Conservation (phyloP, 139 green algal species). For the Prasinococcaceae sp. region DNA sequence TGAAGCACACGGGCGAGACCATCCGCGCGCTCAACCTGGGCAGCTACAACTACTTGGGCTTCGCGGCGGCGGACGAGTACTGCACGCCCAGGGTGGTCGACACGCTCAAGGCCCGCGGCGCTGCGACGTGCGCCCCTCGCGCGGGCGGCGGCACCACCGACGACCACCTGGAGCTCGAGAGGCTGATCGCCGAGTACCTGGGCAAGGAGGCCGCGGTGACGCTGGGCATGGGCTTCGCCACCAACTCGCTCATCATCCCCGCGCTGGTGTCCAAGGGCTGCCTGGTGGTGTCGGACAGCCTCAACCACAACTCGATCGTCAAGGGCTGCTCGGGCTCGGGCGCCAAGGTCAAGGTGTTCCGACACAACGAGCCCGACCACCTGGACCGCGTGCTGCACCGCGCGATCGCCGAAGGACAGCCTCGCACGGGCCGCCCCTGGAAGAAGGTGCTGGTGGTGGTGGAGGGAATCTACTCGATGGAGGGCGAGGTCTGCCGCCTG, state of each 20-base stretch:
- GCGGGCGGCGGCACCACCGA: constrained; percentile 18
- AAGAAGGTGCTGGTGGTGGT: constrained; percentile 94
- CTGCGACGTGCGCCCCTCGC: constrained; percentile 34
- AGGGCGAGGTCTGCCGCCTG: constrained; percentile 79
- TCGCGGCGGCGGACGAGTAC: constrained; percentile 77
- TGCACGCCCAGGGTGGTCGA: constrained; percentile 77
- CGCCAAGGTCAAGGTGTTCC: constrained; percentile 64
- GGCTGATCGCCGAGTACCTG: constrained; percentile 63
- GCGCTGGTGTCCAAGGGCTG: constrained; percentile 58
- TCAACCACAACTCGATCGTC: constrained; percentile 97
- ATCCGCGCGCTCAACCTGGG: constrained; percentile 80
- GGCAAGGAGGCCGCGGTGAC: constrained; percentile 74
- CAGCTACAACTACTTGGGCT: constrained; percentile 98
- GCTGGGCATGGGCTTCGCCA: constrained; percentile 97
- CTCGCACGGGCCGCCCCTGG: constrained; percentile 73
- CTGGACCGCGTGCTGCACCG: constrained; percentile 73
- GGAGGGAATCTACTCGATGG: constrained; percentile 98
- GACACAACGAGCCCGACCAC: constrained; percentile 48
- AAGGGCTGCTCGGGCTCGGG: constrained; percentile 56
- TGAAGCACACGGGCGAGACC: constrained; percentile 31
- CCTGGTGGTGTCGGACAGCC: constrained; percentile 80
- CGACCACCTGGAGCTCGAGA: constrained; percentile 69
- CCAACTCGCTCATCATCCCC: constrained; percentile 83
- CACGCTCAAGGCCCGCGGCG: constrained; percentile 40
- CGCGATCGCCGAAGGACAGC: constrained; percentile 79